Base-by-base conservation (phyloP, 805 yeast genomes). In the Wickerhamiella sorbophila region DNA sequence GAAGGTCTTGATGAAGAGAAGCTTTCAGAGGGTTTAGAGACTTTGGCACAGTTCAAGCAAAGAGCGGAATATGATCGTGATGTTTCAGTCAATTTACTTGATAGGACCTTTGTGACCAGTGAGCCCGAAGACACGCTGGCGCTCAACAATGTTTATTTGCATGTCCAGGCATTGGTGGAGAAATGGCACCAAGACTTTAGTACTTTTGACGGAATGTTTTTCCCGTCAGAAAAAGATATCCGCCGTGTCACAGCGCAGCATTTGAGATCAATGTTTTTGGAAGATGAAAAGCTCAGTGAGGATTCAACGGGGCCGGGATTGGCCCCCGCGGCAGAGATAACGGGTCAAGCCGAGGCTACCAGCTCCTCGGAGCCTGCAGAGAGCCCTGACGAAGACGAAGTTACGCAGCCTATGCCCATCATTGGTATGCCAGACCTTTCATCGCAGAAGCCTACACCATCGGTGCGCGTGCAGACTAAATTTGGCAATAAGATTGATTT, bases 161-260 rank as follows among this genome's bases (percentile, higher is more conserved):
- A 71, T 29, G 66, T 88, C 15, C 95, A 88, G 53, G 86, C 80
- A 43, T 62, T 77, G 22, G 87, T 94, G 2, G 86, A 84, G 18
- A 72, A 67, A 33, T 91, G 97, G 97, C 95, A 88, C 59, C 52
- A 61, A 18, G 94, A 79, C 44, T 86, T 91, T 52, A 70, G 74
- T 31, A 80, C 74, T 5, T 88, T 91, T 62, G 96, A 83, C 45
- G 70, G 70, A 35, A 69, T 69, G 17, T 91, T 72, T 55, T 69
- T 88, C 45, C 97, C 97, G 1, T 76, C 94, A 6, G 97, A 91
- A 58, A 83, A 79, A 53, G 98, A 91, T 67, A 82, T 91, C 50
- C 77, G 94, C 4, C 70, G 84, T 48, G 82, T 91, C 35, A 87
- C 98, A 1, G 81, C 94, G 3, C 78, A 79, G 51, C 97, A 88